A percentile compares a stretch with the other conserved stretches of the same genome.
phyloP scores from a whole-genome alignment of 805 yeast genomes.

The Saturnispora besseyi region DNA sequence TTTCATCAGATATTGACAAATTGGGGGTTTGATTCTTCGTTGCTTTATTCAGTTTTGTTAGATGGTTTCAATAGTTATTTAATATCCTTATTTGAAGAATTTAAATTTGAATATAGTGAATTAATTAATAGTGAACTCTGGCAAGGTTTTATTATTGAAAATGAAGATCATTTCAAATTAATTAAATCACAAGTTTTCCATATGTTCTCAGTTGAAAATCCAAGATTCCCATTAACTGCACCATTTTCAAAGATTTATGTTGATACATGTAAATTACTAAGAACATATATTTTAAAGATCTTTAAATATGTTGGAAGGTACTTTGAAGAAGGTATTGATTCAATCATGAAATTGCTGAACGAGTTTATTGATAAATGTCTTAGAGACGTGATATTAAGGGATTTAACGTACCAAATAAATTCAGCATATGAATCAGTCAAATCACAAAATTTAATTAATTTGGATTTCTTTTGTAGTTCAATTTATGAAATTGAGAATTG shows the following conservation, averaged over 20 bases:
- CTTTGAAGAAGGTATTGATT: constrained; percentile 54
- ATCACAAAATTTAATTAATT: constrained; percentile 79
- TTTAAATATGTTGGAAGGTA: constrained; percentile 57
- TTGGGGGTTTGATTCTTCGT: constrained; percentile 49
- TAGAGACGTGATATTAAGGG: constrained; percentile 53
- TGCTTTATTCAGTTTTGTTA: constrained; percentile 54
- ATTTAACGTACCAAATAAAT: constrained; percentile 51
- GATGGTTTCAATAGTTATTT: constrained; percentile 52
- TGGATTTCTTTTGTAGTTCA: constrained; percentile 78
- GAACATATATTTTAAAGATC: constrained; percentile 55
- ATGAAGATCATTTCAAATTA: constrained; percentile 49
- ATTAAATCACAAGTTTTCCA: constrained; percentile 37
- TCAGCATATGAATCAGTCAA: constrained; percentile 80
- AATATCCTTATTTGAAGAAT: constrained; percentile 43
- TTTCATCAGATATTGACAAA: constrained; percentile 72
- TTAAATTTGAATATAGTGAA: constrained; percentile 50
- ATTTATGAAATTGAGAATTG: constrained; percentile 56
- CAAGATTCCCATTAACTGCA: constrained; percentile 49
- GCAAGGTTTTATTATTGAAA: constrained; percentile 72
- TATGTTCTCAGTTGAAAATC: constrained; percentile 18
- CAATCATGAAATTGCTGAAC: constrained; percentile 50
- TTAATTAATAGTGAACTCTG: constrained; percentile 73
- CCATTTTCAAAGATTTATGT: constrained; percentile 90
- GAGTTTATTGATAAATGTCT: constrained; percentile 62
- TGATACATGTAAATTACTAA: constrained; percentile 68